A percentile compares a stretch with the other conserved stretches of the same genome.
phyloP scores from a whole-genome alignment of 192 early-diverging fungal species.

The Radiomyces spectabilis region DNA sequence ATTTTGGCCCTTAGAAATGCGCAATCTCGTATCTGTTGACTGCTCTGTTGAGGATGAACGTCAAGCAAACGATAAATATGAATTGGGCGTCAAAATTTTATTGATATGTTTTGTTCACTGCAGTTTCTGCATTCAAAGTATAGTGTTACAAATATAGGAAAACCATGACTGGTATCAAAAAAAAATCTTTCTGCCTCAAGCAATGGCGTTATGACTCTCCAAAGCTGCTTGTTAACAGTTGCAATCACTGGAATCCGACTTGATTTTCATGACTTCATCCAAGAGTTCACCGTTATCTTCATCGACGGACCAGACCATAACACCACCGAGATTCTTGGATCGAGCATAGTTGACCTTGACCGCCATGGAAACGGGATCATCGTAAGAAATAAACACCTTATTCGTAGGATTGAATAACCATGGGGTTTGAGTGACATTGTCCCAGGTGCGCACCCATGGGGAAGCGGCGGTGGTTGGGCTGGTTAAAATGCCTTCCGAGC shows the following conservation, averaged over 20 bases:
- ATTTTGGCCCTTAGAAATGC: no score
- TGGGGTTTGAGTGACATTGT: slow-evolving; percentile 53
- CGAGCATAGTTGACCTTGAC: slow-evolving; percentile 52
- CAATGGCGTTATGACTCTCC: no score
- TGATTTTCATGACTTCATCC: slow-evolving; percentile 11
- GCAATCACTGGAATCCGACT: not conserved
- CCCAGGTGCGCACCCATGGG: slow-evolving; percentile 62
- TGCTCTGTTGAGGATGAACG: no score
- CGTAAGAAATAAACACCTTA: slow-evolving; percentile 61
- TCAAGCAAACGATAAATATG: no score
- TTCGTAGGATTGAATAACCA: slow-evolving; percentile 62
- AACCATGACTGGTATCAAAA: no score
- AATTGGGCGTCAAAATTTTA: no score
- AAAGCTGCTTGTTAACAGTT: no score
- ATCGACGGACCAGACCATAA: slow-evolving; percentile 64
- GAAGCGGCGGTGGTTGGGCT: slow-evolving; percentile 38
- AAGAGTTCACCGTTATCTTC: slow-evolving; percentile 63
- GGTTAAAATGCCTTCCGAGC: slow-evolving; percentile 44
- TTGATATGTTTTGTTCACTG: no score
- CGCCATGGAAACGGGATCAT: slow-evolving; percentile 51
- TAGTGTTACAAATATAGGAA: no score
- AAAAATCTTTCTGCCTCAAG: no score
- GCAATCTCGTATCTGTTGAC: no score
- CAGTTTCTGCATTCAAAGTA: no score
- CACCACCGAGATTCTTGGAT: slow-evolving; percentile 45